A percentile compares a stretch with the other conserved stretches of the same genome.
phyloP scores from a whole-genome alignment of 176 grass and related monocot genomes.

The Oryza rufipogon region DNA sequence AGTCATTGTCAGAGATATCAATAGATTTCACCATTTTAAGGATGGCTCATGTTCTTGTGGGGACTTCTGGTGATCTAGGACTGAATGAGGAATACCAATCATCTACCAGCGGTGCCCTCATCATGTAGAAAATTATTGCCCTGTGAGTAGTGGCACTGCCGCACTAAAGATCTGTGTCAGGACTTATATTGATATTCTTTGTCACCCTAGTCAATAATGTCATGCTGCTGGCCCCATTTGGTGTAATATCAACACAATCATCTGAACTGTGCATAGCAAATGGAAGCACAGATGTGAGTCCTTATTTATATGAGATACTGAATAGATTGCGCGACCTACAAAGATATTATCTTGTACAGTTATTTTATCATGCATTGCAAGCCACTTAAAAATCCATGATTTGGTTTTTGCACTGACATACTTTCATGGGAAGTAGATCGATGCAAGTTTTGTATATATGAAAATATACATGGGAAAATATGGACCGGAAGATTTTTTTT shows the following conservation, averaged over 20 bases:
- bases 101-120: slow-evolving; percentile 37
- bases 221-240: slow-evolving; percentile 28
- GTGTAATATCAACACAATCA: slow-evolving; percentile 43
- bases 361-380: slow-evolving; percentile 17
- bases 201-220: slow-evolving; percentile 44
- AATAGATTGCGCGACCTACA: slow-evolving; percentile 32
- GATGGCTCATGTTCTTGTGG: slow-evolving; percentile 48
- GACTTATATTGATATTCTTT: slow-evolving; percentile 42
- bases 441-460: neutral
- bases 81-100: slow-evolving; percentile 5
- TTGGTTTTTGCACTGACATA: neutral
- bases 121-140: slow-evolving; percentile 44
- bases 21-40: slow-evolving; percentile 50
- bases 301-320: neutral
- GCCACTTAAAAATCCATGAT: slow-evolving; percentile 9
- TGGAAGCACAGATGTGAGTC: slow-evolving; percentile 24
- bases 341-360: slow-evolving; percentile 24
- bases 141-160: slow-evolving; percentile 29
- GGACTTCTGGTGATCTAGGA: slow-evolving; percentile 55
- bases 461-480: neutral
- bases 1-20: slow-evolving; percentile 52
- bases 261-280: slow-evolving; percentile 26
- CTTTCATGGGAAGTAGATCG: neutral
- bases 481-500: slow-evolving; percentile 9
- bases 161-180: slow-evolving; percentile 36